Percentiles rank a stretch among this genome's conserved stretches.
phyloP scores from a whole-genome alignment of 1,139 yeast genomes.

The Saccharomyces hybrid region DNA sequence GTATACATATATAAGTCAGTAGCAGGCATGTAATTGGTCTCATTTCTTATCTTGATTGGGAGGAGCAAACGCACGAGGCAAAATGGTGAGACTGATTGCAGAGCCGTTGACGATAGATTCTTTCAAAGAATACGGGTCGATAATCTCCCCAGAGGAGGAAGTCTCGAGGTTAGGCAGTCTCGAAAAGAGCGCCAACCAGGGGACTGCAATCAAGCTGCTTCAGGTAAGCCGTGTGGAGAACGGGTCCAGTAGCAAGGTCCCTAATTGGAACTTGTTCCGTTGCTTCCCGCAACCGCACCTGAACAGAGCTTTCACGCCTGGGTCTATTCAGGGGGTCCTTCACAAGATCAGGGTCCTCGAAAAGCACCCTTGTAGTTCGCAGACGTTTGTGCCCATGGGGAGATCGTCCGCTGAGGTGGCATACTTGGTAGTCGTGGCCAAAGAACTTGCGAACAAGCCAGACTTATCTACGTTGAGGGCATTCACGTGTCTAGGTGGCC shows the following conservation, averaged over 20 bases:
- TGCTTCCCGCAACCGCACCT: slow-evolving; percentile 69
- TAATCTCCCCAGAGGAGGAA: slow-evolving; percentile 51
- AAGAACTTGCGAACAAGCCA: slow-evolving; percentile 44
- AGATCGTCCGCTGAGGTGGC: slow-evolving; percentile 40
- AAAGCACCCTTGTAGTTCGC: slow-evolving; percentile 86
- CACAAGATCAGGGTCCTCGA: slow-evolving; percentile 70
- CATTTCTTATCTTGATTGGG: background rate
- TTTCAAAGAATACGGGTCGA: slow-evolving; percentile 46
- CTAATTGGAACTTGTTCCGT: slow-evolving; percentile 79
- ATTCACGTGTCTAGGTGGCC: slow-evolving; percentile 72
- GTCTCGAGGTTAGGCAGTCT: slow-evolving; percentile 37
- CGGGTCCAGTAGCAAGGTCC: slow-evolving; percentile 38
- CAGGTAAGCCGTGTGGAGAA: slow-evolving; percentile 64
- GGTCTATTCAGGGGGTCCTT: background rate
- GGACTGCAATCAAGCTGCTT: slow-evolving; percentile 75
- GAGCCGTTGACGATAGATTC: slow-evolving; percentile 42
- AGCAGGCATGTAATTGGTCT: background rate
- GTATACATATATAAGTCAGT: background rate
- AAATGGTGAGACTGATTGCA: background rate
- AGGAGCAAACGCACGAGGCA: background rate
- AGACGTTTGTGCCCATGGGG: slow-evolving; percentile 91
- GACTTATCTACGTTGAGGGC: slow-evolving; percentile 55
- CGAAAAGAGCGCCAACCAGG: slow-evolving; percentile 64
- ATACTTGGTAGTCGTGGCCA: slow-evolving; percentile 77
- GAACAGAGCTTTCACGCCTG: slow-evolving; percentile 31